Evolutionary conservation across 1,284 basidiomycete species (phyloP).

Genomic region (Schizophyllum commune): DNA sequence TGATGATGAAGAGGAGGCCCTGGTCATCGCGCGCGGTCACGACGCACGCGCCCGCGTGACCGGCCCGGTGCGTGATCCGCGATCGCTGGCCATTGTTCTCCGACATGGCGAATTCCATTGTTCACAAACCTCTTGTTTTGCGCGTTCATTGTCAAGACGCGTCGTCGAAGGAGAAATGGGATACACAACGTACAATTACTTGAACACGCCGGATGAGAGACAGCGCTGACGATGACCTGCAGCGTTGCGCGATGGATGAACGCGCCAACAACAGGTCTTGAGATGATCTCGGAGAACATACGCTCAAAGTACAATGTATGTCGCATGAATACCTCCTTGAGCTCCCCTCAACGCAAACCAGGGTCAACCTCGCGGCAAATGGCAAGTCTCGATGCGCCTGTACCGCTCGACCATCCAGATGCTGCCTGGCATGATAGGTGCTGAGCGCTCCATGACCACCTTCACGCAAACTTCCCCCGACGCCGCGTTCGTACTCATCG

Average conservation of each 20-base stretch:
- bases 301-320: constrained; percentile 60
- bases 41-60: background rate
- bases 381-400: constrained; percentile 61
- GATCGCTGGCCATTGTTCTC: background rate
- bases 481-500: constrained; percentile 67
- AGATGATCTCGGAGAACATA: constrained; percentile 62
- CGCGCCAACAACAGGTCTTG: constrained; percentile 61
- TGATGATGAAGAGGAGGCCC: background rate
- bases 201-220: background rate
- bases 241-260: constrained; percentile 76
- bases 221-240: background rate
- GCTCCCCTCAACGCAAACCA: constrained; percentile 21
- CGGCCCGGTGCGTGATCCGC: background rate
- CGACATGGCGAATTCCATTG: background rate
- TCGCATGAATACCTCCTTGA: constrained; percentile 8
- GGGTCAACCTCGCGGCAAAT: constrained; percentile 52
- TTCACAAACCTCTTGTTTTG: too few relatives aligned
- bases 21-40: background rate
- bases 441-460: constrained; percentile 62
- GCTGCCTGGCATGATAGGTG: constrained; percentile 39
- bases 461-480: constrained; percentile 58
- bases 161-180: background rate
- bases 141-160: too few relatives aligned
- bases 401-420: constrained; percentile 61
- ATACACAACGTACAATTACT: background rate